Evolutionary conservation across 2,329 filamentous ascomycete genomes (phyloP), one percentile per base, ranked within the genome.

Genomic region (Paracoccidioides lutzii): DNA sequence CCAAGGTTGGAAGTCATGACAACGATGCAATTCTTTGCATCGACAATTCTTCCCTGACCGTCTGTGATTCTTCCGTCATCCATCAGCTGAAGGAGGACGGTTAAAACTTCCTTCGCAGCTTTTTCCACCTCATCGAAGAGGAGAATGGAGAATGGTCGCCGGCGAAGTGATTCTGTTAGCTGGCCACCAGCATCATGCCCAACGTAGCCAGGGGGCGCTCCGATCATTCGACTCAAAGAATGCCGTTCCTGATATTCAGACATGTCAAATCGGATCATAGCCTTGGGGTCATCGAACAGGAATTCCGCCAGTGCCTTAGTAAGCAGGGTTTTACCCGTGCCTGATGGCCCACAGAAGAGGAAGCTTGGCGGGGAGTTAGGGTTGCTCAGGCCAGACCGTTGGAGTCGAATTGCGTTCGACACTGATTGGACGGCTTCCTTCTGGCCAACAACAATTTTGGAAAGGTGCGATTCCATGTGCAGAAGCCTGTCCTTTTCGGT

Each of bases 221-320:
- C 93, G 64, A 98, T 98, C 89, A 98, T 96, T 58, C 93, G 84
- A 69, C 89, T 95, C 12, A 98, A 81, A 0, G 91, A 87, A 70
- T 98, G 93, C 4, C 91, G 85, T 73, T 98, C 93, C 72, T 98
- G 94, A 72, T 98, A 98, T 73, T 98, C 93, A 4, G 91, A 97
- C 93, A 98, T 98, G 70, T 98, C 93, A 75, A 98, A 95, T 42
- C 93, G 87, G 65, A 98, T 95, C 93, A 98, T 97, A 38, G 91
- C 78, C 76, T 96, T 96, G 32, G 91, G 76, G 64, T 98, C 93
- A 68, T 98, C 93, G 75, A 98, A 98, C 33, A 98, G 78, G 76
- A 98, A 98, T 71, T 98, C 93, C 51, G 93, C 93, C 58, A 98
- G 79, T 14, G 91, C 93, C 74, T 98, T 98, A 61, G 91, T 97